phyloP scores from a whole-genome alignment of 1,284 basidiomycete species.

The Rhodotorula sp. region DNA sequence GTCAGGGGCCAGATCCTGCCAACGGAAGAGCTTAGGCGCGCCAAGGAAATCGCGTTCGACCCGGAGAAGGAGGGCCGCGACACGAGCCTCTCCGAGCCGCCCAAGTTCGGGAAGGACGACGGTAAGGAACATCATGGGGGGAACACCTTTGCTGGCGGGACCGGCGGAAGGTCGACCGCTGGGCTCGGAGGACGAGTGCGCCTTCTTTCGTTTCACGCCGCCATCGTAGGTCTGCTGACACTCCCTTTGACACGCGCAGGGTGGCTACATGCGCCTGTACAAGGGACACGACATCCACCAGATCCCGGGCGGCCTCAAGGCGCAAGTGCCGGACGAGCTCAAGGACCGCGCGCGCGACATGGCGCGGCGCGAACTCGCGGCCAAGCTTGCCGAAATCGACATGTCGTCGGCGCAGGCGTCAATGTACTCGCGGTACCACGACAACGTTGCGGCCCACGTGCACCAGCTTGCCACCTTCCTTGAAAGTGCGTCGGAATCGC shows the following conservation, averaged over 20 bases:
- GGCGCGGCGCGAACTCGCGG: constrained; percentile 49
- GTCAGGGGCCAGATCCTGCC: constrained; percentile 17
- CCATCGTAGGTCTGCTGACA: not conserved
- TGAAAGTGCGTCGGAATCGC: constrained; percentile 27
- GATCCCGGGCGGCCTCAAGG: constrained; percentile 48
- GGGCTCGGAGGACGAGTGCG: constrained; percentile 48
- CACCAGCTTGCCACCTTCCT: constrained; percentile 37
- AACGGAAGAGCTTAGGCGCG: constrained; percentile 9
- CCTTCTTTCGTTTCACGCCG: not conserved
- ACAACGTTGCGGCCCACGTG: constrained; percentile 31
- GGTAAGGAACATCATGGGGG: constrained; percentile 50
- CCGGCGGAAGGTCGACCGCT: constrained; percentile 50
- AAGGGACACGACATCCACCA: constrained; percentile 49
- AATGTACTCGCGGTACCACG: constrained; percentile 44
- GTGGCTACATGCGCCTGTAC: constrained; percentile 36
- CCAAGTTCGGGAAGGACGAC: constrained; percentile 50
- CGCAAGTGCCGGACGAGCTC: constrained; percentile 48
- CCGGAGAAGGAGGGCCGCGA: constrained; percentile 24
- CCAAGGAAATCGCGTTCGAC: constrained; percentile 35
- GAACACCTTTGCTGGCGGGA: constrained; percentile 52
- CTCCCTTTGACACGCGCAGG: not conserved
- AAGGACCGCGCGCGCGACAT: constrained; percentile 50
- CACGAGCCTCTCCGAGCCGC: constrained; percentile 19
- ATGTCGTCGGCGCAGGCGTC: constrained; percentile 48
- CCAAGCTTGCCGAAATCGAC: constrained; percentile 49